These are phyloP conservation scores for Colletotrichum sp. DNA, from an alignment of 2,329 filamentous ascomycete genomes.

Conservation along the genomic window DNA sequence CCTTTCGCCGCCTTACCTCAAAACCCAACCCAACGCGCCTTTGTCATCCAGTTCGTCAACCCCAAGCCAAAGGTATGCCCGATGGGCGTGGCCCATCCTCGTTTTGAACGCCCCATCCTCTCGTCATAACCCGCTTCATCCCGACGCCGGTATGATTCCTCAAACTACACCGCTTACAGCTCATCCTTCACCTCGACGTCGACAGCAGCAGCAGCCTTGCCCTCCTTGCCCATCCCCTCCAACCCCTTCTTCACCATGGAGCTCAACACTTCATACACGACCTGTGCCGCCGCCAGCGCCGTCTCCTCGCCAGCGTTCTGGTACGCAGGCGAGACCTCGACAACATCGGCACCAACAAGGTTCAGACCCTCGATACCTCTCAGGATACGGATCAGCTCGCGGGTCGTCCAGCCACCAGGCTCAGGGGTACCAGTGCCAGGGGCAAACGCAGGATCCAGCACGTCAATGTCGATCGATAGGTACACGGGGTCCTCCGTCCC, in stretches of 20 bases:
- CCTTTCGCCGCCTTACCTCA: background rate
- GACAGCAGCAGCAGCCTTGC: slow-evolving; percentile 20
- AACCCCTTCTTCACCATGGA: slow-evolving; percentile 67
- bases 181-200: slow-evolving; percentile 36
- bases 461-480: slow-evolving; percentile 58
- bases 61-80: background rate
- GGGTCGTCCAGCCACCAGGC: slow-evolving; percentile 88
- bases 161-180: slow-evolving; percentile 28
- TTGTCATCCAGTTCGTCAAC: background rate
- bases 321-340: slow-evolving; percentile 87
- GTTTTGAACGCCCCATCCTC: background rate
- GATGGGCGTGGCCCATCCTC: background rate
- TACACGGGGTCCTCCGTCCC: slow-evolving; percentile 81
- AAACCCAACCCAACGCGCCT: background rate
- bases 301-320: slow-evolving; percentile 82
- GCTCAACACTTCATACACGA: slow-evolving; percentile 85
- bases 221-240: slow-evolving; percentile 39
- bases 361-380: slow-evolving; percentile 83
- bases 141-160: background rate
- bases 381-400: slow-evolving; percentile 84
- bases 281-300: slow-evolving; percentile 80
- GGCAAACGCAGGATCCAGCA: slow-evolving; percentile 39
- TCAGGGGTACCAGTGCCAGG: slow-evolving; percentile 89
- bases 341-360: slow-evolving; percentile 86
- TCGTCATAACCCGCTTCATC: background rate